Conservation (phyloP, 192 early-diverging fungal genomes). For the Mortierella claussenii region DNA sequence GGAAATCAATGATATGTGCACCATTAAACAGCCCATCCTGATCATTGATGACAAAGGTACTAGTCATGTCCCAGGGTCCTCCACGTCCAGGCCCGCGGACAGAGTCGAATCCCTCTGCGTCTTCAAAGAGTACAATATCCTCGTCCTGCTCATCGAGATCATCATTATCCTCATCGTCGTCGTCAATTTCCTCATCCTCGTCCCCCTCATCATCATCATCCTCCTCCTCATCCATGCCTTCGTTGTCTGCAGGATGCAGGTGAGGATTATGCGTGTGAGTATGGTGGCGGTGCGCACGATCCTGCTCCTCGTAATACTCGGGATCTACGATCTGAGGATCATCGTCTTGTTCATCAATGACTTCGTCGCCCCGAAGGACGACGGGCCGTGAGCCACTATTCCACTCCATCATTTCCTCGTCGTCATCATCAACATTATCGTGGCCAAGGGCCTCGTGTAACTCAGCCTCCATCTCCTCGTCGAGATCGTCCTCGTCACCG, state of each 20-base stretch:
- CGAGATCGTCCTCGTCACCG: conserved; percentile 59
- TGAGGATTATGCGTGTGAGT: conserved; percentile 54
- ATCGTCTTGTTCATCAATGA: conserved; percentile 64
- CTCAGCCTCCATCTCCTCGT: conserved; percentile 56
- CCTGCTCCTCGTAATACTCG: conserved; percentile 58
- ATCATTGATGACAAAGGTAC: conserved; percentile 45
- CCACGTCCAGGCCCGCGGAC: conserved; percentile 43
- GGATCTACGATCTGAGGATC: conserved; percentile 63
- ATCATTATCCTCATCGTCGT: conserved; percentile 59
- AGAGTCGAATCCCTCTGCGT: conserved; percentile 50
- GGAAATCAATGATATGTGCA: conserved; percentile 48
- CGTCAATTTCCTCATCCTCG: conserved; percentile 58
- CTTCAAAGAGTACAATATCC: conserved; percentile 39
- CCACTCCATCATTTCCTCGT: conserved; percentile 67
- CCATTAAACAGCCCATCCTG: conserved; percentile 43
- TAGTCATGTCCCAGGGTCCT: conserved; percentile 53
- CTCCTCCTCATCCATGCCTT: conserved; percentile 65
- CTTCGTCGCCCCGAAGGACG: conserved; percentile 55
- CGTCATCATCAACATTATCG: conserved; percentile 66
- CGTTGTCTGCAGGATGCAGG: conserved; percentile 65
- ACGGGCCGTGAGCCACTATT: conserved; percentile 58
- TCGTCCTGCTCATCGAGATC: conserved; percentile 58
- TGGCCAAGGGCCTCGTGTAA: conserved; percentile 55
- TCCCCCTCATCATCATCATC: conserved; percentile 63
- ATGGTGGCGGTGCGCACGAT: conserved; percentile 58